phyloP scores from a whole-genome alignment of 148 eudicot genomes.

The Rhododendron griersonianum region DNA sequence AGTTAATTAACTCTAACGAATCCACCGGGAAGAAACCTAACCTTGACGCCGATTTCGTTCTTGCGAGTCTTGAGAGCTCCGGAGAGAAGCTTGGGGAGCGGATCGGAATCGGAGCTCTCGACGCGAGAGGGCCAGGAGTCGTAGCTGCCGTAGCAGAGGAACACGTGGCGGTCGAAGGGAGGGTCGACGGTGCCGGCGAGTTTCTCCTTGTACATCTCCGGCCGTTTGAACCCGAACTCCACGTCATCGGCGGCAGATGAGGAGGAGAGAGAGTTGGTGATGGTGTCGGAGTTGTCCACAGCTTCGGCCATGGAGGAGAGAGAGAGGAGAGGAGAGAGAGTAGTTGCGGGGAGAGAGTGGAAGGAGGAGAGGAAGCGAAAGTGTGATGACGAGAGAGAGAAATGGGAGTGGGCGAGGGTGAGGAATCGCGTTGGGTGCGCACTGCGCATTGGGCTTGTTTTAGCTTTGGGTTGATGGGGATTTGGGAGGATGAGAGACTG shows the following conservation, averaged over 20 bases:
- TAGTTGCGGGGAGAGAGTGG: not conserved
- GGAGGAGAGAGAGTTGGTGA: constrained; percentile 5
- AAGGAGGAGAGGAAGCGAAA: not conserved
- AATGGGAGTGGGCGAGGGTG: not conserved
- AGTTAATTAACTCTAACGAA: not conserved
- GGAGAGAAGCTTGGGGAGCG: constrained; percentile 58
- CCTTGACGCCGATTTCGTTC: constrained; percentile 44
- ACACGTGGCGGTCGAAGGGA: constrained; percentile 61
- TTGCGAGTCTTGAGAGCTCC: constrained; percentile 58
- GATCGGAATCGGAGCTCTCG: constrained; percentile 64
- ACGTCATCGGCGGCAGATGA: constrained; percentile 28
- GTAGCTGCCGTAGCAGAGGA: constrained; percentile 61
- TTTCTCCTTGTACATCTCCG: constrained; percentile 50
- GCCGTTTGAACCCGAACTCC: constrained; percentile 62
- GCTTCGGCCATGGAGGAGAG: constrained; percentile 25
- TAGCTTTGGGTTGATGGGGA: not conserved
- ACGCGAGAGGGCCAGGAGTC: constrained; percentile 65
- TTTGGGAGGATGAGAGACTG: not conserved
- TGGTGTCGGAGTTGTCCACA: constrained; percentile 13
- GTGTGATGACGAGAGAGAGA: not conserved
- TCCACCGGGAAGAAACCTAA: not conserved
- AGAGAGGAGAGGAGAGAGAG: not conserved
- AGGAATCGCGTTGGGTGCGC: not conserved
- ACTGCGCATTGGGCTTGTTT: constrained; percentile 2
- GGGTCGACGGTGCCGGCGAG: constrained; percentile 53